Evolutionary conservation across 768 basidiomycete genomes (phyloP), one percentile per base, ranked within the genome.

Genomic region (Psilocybe tampanensis): DNA sequence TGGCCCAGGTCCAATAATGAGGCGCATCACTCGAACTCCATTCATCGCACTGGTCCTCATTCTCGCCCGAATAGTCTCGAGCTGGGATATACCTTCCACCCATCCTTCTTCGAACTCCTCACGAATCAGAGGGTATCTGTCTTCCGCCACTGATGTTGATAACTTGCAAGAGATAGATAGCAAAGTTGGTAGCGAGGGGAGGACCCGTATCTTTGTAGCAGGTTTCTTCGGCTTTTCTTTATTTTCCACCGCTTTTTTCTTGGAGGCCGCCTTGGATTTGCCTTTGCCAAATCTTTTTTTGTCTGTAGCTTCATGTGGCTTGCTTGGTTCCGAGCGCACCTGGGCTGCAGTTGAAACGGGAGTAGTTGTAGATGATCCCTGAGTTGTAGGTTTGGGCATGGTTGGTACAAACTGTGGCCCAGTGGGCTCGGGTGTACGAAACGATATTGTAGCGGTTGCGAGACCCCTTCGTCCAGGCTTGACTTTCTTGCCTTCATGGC

Each of bases 391-490:
- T 29, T 29, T 29, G 4, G 29, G 29, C 29, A 9, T 9, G 9
- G 9, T 9, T 29, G 29, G 29, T 29, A 29, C 29, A 29, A 29
- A 29, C 29, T 5, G 29, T 29, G 29, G 4, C 29, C 29, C 32
- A 47, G 49, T 45, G 32, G 47, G 42, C 43, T 48, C 67, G 5
- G 64, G 59, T 32, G 62, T 68, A n/a, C 81, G 76, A 47, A 91
- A 60, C 4, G 87, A 87, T 60, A 91, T 79, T 2, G 85, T 83
- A 5, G 90, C 80, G 1, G 81, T 82, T 3, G 88, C 84, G n/a
- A 91, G 58, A 8, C 88, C 88, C 42, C 76, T 78, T 34, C 89
- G 76, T 17, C 88, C 88, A 24, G 68, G 74, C 71, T 73, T 60
- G 64, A 47, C 29, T 65, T 70, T 57, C 68, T 58, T 56, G n/a